Evolutionary conservation across 441 rosid genomes (phyloP).

Genomic region (Eruca vesicaria): DNA sequence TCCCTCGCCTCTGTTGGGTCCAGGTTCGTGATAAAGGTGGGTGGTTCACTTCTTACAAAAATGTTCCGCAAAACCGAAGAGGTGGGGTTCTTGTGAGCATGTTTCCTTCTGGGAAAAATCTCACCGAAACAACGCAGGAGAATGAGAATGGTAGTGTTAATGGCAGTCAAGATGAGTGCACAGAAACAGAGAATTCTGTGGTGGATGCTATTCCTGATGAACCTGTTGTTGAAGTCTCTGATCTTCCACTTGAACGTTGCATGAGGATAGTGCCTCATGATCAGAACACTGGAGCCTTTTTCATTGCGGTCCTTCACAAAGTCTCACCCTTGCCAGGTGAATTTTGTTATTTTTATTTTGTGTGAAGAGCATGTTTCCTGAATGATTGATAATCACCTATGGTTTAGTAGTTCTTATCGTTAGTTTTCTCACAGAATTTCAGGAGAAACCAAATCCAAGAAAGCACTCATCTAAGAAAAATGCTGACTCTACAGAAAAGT

Average conservation of each 20-base stretch:
- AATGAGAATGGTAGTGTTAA: slow-evolving; percentile 39
- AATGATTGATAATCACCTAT: not conserved
- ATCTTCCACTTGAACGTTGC: slow-evolving; percentile 82
- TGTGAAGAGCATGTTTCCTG: not conserved
- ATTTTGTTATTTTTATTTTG: not conserved
- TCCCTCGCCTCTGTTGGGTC: slow-evolving; percentile 6
- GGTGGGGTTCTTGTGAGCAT: slow-evolving; percentile 65
- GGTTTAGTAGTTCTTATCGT: not conserved
- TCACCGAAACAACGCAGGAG: slow-evolving; percentile 24
- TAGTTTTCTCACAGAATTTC: slow-evolving; percentile 23
- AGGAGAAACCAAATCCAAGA: slow-evolving; percentile 42
- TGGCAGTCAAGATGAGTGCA: slow-evolving; percentile 38
- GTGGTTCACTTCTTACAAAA: slow-evolving; percentile 74
- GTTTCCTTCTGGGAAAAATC: slow-evolving; percentile 76
- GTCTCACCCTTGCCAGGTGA: slow-evolving; percentile 68
- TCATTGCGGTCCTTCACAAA: slow-evolving; percentile 78
- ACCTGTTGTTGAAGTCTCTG: slow-evolving; percentile 55
- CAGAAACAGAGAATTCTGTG: slow-evolving; percentile 33
- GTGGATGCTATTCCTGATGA: slow-evolving; percentile 38
- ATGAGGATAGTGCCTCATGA: slow-evolving; percentile 93
- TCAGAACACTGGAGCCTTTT: slow-evolving; percentile 93
- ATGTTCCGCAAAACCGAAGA: slow-evolving; percentile 51
- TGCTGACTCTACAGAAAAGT: slow-evolving; percentile 34
- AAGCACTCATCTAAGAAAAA: slow-evolving; percentile 30
- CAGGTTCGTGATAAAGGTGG: slow-evolving; percentile 74